phyloP scores from a whole-genome alignment of 306 rosid species.

The Trifolium pratense region DNA sequence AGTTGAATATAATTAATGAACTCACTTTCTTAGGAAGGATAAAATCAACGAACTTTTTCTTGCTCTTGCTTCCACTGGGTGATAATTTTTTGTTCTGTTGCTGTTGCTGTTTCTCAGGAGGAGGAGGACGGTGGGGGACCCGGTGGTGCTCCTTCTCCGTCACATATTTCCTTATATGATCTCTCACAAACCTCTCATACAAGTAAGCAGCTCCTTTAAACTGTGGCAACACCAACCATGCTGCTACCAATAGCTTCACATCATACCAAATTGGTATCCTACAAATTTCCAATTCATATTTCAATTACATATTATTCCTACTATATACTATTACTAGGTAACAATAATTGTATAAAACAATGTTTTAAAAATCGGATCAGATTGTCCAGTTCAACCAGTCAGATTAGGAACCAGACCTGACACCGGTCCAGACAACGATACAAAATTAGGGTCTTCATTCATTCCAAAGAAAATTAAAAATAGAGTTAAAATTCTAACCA shows the following conservation, averaged over 20 bases:
- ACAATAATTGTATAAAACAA: too few species aligned
- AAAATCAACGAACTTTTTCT: slow-evolving; percentile 62
- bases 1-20: neutral
- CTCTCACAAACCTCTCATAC: slow-evolving; percentile 77
- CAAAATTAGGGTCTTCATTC: too few species aligned
- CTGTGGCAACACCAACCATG: slow-evolving; percentile 89
- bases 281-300: slow-evolving; percentile 4
- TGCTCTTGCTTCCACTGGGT: slow-evolving; percentile 47
- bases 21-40: slow-evolving; percentile 68
- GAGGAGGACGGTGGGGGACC: neutral
- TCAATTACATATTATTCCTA: too few species aligned
- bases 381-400: too few species aligned
- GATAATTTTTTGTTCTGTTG: slow-evolving; percentile 14
- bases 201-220: slow-evolving; percentile 90
- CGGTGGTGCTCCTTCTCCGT: slow-evolving; percentile 33
- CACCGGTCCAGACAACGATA: too few species aligned
- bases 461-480: too few species aligned
- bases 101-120: neutral
- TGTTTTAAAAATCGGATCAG: too few species aligned
- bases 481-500: slow-evolving; percentile 48
- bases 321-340: too few species aligned
- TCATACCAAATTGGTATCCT: slow-evolving; percentile 94
- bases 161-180: slow-evolving; percentile 54
- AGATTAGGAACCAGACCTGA: too few species aligned
- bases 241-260: slow-evolving; percentile 78